phyloP scores from a whole-genome alignment of 164 flowering plant genomes.

The Pachysandra terminalis region DNA sequence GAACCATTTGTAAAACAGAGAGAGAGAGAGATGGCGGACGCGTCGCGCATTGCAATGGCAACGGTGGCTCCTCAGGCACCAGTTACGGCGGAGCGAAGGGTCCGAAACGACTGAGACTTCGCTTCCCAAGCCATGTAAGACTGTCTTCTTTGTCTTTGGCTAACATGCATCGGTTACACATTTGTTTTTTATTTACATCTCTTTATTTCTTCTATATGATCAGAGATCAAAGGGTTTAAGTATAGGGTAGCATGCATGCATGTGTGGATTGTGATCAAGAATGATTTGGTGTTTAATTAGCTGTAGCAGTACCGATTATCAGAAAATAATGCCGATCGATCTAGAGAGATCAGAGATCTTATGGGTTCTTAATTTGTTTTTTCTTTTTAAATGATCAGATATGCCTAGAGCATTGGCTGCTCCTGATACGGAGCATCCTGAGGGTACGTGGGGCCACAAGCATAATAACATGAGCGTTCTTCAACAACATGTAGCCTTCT shows the following conservation, averaged over 20 bases:
- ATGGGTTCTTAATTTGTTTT: too few relatives aligned
- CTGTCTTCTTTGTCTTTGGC: neutral
- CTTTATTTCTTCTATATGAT: too few relatives aligned
- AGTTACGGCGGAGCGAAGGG: slow-evolving; percentile 54
- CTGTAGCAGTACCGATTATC: too few relatives aligned
- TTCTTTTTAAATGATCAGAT: slow-evolving; percentile 30
- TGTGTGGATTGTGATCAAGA: too few relatives aligned
- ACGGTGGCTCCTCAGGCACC: slow-evolving; percentile 71
- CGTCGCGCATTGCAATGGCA: slow-evolving; percentile 30
- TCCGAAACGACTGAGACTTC: slow-evolving; percentile 49
- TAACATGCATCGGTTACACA: too few relatives aligned
- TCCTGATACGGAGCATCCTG: slow-evolving; percentile 51
- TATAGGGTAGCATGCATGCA: too few relatives aligned
- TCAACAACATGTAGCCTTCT: slow-evolving; percentile 84
- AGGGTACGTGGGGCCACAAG: slow-evolving; percentile 62
- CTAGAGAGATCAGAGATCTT: too few relatives aligned
- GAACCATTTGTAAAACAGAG: neutral
- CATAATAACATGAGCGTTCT: slow-evolving; percentile 63
- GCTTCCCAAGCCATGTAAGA: slow-evolving; percentile 78
- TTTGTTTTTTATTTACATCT: too few relatives aligned
- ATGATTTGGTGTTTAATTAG: too few relatives aligned
- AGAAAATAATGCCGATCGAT: too few relatives aligned
- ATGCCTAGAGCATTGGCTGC: slow-evolving; percentile 77
- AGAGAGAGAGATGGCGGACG: slow-evolving; percentile 17
- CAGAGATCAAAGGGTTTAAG: too few relatives aligned